These are phyloP conservation scores for Cryptosporidium bovis DNA, from an alignment of 169 alveolate species.

Conservation along the genomic window DNA sequence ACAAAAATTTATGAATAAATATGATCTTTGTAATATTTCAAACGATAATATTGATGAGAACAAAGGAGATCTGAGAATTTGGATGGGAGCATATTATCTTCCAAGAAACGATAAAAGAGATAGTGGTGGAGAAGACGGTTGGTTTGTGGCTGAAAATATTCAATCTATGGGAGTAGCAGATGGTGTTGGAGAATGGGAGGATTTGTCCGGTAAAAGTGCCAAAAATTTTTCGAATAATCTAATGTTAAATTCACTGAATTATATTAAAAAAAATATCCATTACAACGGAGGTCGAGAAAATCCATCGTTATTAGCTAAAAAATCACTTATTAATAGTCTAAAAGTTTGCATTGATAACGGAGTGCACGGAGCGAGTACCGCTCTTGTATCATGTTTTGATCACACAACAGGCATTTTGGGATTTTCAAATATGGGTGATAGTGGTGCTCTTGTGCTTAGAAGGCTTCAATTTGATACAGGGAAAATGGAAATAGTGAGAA, in stretches of 20 bases:
- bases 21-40: conserved; percentile 29
- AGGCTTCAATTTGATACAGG: conserved; percentile 71
- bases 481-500: conserved; percentile 73
- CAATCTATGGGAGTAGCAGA: conserved; percentile 80
- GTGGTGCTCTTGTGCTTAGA: conserved; percentile 76
- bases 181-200: conserved; percentile 81
- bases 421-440: conserved; percentile 80
- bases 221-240: conserved; percentile 75
- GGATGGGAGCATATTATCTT: conserved; percentile 78
- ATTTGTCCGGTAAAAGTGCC: conserved; percentile 77
- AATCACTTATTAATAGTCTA: conserved; percentile 32
- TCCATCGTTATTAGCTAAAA: conserved; percentile 42
- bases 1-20: conserved; percentile 37
- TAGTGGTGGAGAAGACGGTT: conserved; percentile 81
- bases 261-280: conserved; percentile 8
- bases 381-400: conserved; percentile 60
- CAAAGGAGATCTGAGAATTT: conserved; percentile 59
- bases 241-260: conserved; percentile 60
- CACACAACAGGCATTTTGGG: conserved; percentile 14
- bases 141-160: conserved; percentile 70
- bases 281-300: background rate
- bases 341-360: conserved; percentile 22
- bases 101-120: conserved; percentile 78
- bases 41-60: background rate
- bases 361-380: conserved; percentile 69